A percentile compares a stretch with the other conserved stretches of the same genome.
Evolutionary conservation across 148 eudicot genomes (phyloP).

Genomic region (Amaranthus cruentus): DNA sequence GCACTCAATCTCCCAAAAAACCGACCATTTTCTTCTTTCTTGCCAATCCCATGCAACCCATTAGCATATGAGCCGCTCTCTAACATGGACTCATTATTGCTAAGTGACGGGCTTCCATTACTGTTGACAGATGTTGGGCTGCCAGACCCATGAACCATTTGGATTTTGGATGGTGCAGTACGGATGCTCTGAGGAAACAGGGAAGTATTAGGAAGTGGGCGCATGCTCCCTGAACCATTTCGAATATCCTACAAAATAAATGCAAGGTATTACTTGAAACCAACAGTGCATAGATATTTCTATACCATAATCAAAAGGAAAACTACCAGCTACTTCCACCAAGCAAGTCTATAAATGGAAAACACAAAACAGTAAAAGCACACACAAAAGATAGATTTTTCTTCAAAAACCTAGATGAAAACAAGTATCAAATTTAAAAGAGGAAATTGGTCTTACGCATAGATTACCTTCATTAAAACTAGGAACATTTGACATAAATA

Average conservation of each 20-base stretch:
- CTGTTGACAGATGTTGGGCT: slow-evolving; percentile 43
- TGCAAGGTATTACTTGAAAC: not conserved
- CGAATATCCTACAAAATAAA: slow-evolving; percentile 58
- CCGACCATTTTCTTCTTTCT: slow-evolving; percentile 53
- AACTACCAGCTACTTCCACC: not conserved
- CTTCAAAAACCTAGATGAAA: not conserved
- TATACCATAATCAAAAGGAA: not conserved
- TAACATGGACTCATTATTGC: slow-evolving; percentile 33
- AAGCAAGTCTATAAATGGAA: not conserved
- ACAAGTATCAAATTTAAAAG: no score
- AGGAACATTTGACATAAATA: not conserved
- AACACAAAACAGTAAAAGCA: not conserved
- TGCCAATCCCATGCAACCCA: slow-evolving; percentile 45
- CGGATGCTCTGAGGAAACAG: slow-evolving; percentile 93
- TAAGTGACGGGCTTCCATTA: slow-evolving; percentile 36
- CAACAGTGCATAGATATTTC: not conserved
- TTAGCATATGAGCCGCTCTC: slow-evolving; percentile 42
- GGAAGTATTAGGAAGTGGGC: slow-evolving; percentile 68
- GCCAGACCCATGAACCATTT: slow-evolving; percentile 35
- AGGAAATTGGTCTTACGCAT: not conserved
- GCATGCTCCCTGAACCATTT: slow-evolving; percentile 57
- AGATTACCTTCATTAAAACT: not conserved
- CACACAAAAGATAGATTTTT: not conserved
- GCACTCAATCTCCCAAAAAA: slow-evolving; percentile 51
- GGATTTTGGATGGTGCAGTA: slow-evolving; percentile 52